Conservation (phyloP, 2,329 filamentous ascomycete species). For the Pleomassaria siparia region DNA sequence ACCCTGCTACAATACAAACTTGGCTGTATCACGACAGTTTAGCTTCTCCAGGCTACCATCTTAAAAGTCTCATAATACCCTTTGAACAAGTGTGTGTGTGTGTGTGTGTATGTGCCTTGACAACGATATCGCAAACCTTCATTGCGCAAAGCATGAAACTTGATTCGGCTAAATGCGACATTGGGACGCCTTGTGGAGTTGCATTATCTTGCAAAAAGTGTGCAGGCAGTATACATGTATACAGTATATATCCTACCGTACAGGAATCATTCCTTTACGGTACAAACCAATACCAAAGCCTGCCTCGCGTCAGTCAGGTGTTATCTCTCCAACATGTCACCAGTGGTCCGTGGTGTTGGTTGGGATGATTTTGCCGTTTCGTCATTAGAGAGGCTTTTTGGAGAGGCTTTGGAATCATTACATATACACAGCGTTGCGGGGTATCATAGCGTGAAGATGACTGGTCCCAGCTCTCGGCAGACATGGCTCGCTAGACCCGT, state of each 20-base stretch:
- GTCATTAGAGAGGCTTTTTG: slow-evolving; percentile 4
- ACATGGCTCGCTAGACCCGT: background rate
- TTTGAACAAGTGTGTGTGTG: too few species aligned
- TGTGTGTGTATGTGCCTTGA: too few species aligned
- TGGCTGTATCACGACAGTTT: background rate
- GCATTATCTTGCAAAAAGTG: too few species aligned
- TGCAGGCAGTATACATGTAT: background rate
- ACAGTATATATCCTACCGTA: background rate
- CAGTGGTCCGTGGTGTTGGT: too few species aligned
- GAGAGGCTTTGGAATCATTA: too few species aligned
- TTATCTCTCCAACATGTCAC: too few species aligned
- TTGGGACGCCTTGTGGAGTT: background rate
- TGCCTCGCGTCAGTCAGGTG: too few species aligned
- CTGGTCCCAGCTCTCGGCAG: slow-evolving; percentile 4
- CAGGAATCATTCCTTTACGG: background rate
- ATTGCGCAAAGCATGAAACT: background rate
- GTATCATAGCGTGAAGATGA: slow-evolving; percentile 1
- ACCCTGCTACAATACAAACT: background rate
- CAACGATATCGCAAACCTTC: too few species aligned
- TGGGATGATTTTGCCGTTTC: background rate
- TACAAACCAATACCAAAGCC: background rate
- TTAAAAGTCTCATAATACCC: background rate
- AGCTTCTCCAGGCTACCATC: background rate
- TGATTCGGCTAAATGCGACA: background rate
- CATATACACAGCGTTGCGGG: background rate